Base-by-base conservation (phyloP, 2,329 filamentous ascomycete genomes). In the Clonostachys solani region DNA sequence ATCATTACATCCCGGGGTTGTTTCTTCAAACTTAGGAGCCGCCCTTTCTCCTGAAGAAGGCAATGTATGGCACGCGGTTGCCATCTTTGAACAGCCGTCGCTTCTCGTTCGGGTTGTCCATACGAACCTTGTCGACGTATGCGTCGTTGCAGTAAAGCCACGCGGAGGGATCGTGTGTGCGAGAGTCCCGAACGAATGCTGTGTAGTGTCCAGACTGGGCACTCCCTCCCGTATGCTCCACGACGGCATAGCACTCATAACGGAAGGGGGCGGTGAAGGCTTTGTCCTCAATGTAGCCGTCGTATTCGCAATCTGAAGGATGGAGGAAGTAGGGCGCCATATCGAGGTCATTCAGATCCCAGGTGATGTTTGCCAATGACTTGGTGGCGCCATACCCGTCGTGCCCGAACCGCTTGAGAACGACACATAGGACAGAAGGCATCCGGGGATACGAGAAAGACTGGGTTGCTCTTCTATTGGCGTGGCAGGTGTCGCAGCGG, bases 231-330 rank as follows among this genome's bases (percentile, higher is more conserved):
- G 80, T 67, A 63, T 96, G 92, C 51, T 87, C 77, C 46, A 95
- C 81, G 7, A 96, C 86, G 3, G 85, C 92, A 61, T 95, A 96
- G 45, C 88, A 85, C 60, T 95, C 86, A 64, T 96, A 99, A 6
- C 74, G 70, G 59, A 87, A 90, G 0, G 87, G 85, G 1, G 66
- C 68, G 3, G 58, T 55, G 48, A 77, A 74, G 13, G 69, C 68
- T 10, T 57, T 64, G 48, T 73, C 70, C 49, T 65, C 61, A 4
- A 34, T 38, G 12, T 42, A 23, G 18, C 35, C 7, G 17, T 33
- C 37, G 18, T 33, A 17, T 12, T 55, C 56, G 17, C 50, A 45
- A 60, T 69, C 47, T 56, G 69, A 46, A 56, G 63, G 50, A 12
- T 59, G 60, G 49, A 72, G 61, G 50, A 69, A 73, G 55, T 68